Conservation (phyloP, 2,329 filamentous ascomycete species). For the Microsporum audouinii region DNA sequence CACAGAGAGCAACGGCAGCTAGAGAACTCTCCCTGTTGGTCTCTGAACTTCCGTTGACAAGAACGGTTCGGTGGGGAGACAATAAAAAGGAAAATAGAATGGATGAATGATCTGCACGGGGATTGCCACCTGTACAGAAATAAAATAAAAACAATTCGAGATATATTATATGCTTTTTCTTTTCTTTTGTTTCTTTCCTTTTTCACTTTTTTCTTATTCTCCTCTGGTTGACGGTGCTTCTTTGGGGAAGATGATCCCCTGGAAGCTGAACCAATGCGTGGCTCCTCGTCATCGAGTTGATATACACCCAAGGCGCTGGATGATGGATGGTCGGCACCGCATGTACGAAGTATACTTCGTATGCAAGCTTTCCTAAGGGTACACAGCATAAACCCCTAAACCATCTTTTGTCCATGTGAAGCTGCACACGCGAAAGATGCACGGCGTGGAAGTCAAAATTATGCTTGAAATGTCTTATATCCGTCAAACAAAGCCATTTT, state of each 20-base stretch:
- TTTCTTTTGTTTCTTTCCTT: neutral
- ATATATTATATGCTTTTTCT: neutral
- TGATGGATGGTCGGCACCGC: neutral
- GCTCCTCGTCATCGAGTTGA: neutral
- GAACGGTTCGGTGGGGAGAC: neutral
- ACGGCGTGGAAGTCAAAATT: neutral
- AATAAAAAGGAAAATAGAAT: neutral
- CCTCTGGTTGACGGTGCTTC: neutral
- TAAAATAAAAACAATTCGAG: neutral
- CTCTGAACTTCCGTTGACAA: neutral
- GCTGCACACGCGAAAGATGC: neutral
- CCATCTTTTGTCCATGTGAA: neutral
- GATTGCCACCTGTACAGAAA: neutral
- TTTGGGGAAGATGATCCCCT: neutral
- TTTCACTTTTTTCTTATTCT: neutral
- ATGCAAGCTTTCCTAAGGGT: neutral
- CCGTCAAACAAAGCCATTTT: neutral
- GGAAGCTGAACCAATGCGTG: neutral
- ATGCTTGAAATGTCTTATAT: neutral
- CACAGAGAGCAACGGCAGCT: neutral
- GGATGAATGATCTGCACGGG: constrained; percentile 3
- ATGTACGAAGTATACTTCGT: neutral
- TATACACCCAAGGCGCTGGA: neutral
- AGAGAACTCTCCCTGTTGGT: neutral
- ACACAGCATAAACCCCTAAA: neutral